Evolutionary conservation across 2,329 filamentous ascomycete species (phyloP), one percentile per base, ranked within the genome.

Genomic region (Magnaporthales sp.): DNA sequence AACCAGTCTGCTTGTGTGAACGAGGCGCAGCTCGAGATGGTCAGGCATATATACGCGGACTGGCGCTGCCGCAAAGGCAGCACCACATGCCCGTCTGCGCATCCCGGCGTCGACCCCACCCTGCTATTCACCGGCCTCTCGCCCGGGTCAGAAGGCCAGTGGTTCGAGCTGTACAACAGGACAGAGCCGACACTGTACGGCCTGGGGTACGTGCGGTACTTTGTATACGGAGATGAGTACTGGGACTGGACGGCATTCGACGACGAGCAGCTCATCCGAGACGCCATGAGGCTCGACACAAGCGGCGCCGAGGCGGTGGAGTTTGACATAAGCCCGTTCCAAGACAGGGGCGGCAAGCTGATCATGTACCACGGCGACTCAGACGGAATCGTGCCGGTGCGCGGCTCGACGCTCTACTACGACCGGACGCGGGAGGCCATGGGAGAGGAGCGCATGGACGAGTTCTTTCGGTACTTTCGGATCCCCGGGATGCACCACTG

Each of bases 401-500:
- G 72, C 13, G 73, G 72, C 1, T 75, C 76, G 8, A 68, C 73
- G 13, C 67, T 74, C 30, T 80, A 77, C 69, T 77, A 75, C 66
- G 65, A 74, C 38, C 71, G 70, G 19, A 76, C 76, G 0, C 67
- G 70, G 10, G 69, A 72, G 1, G 78, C 76, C 0, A 80, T 84
- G 76, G 73, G 72, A 3, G 46, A 11, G 65, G 56, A 67, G 6
- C 67, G 68, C 13, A 68, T 70, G 9, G 66, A 69, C 30, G 61
- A 68, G 19, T 83, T 83, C 71, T 86, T 84, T 73, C 72, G 77
- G 1, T 77, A 83, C 69, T 85, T 85, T 71, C 72, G 76, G 4
- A 78, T 85, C 6, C 82, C 83, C 1, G 84, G 83, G 0, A 80
- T 85, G 75, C 75, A 73, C 4, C 84, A 86, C 70, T 86, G 84